Base-by-base conservation (phyloP, 2,329 filamentous ascomycete species). In the Aspergillus intermedius region DNA sequence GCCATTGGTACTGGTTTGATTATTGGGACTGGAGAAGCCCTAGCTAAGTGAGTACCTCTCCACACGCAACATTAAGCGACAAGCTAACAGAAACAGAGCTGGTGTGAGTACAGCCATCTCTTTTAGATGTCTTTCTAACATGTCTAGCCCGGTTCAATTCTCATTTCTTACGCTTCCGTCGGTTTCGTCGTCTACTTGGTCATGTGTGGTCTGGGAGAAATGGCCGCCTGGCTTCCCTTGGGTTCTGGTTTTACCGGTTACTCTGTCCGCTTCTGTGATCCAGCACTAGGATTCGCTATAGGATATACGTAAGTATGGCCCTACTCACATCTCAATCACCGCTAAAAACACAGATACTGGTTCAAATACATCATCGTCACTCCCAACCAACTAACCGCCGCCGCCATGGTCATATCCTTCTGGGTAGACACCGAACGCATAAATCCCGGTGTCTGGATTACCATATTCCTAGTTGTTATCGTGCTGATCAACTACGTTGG, bases 281-380 rank as follows among this genome's bases (percentile, higher is more conserved):
- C 87, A 46, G 86, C 87, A 51, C 78, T 93, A 22, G 88, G 88
- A 47, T 93, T 93, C 65, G 80, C 86, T 49, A 77, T 91, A 10
- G 86, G 87, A 15, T 91, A 80, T 76, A 82, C 75, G 77, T 87
- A 71, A 55, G 66, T 68, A n/a, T 4, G 15, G 17, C 47, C 25
- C 42, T 42, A 51, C 58, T 25, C 1, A 1, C 15, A 37, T 35
- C 28, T 17, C 10, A 35, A 48, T n/a, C n/a, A 17, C 3, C 19
- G 37, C 37, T 40, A 21, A 40, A 2, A 17, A 40, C 37, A 13
- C 51, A 71, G 68, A 28, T 72, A 69, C 57, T 87, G 81, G 79
- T 79, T 83, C 70, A 91, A 81, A 64, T 93, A 93, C 66, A 87
- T 93, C 64, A 91, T 94, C 60, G 79, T 87, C 44, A 90, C 87